These are phyloP conservation scores for Boletus rubropictus DNA, from an alignment of 768 basidiomycete genomes.

Conservation along the genomic window DNA sequence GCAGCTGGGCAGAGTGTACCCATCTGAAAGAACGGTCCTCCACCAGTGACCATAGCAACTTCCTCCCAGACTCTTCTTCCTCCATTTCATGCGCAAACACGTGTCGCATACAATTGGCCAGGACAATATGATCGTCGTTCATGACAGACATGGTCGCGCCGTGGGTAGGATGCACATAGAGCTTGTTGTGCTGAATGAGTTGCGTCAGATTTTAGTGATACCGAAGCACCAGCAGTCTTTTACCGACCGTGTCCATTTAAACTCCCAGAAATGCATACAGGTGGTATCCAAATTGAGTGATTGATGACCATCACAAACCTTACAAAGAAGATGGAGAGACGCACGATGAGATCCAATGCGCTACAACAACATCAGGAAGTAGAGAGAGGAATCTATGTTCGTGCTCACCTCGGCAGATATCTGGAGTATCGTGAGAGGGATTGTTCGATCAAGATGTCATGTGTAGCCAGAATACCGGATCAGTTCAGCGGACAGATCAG, in stretches of 20 bases:
- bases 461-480: slow-evolving; percentile 15
- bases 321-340: background rate
- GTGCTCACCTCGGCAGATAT: slow-evolving; percentile 13
- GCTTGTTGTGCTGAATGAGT: slow-evolving; percentile 7
- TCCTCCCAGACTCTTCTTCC: slow-evolving; percentile 31
- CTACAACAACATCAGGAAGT: background rate
- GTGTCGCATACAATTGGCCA: slow-evolving; percentile 10
- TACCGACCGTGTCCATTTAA: slow-evolving; percentile 26
- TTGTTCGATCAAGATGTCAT: slow-evolving; percentile 20
- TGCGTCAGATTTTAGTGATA: slow-evolving; percentile 10
- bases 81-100: slow-evolving; percentile 17
- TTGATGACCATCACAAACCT: slow-evolving; percentile 24
- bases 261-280: slow-evolving; percentile 26
- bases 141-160: background rate
- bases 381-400: slow-evolving; percentile 21
- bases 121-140: slow-evolving; percentile 6
- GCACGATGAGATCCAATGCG: slow-evolving; percentile 3
- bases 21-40: slow-evolving; percentile 13
- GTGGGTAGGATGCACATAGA: background rate
- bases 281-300: slow-evolving; percentile 15
- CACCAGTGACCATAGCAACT: slow-evolving; percentile 21
- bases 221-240: slow-evolving; percentile 20
- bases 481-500: slow-evolving; percentile 13
- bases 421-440: slow-evolving; percentile 22
- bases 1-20: slow-evolving; percentile 11